Evolutionary conservation across 2,329 filamentous ascomycete species (phyloP), one percentile per base, ranked within the genome.

Genomic region (Ilyonectria destructans): DNA sequence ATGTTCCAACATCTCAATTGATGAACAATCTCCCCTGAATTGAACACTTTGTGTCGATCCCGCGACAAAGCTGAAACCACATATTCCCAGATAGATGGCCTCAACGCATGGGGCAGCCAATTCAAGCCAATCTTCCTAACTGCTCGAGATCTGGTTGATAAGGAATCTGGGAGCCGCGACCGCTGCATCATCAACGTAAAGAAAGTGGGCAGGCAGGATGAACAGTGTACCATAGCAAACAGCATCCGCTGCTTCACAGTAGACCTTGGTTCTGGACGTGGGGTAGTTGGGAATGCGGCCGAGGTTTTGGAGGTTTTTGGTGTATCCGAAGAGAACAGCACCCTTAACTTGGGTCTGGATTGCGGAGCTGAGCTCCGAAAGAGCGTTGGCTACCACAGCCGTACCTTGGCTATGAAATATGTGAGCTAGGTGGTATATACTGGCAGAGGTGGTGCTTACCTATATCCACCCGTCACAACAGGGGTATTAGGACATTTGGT

Each of bases 401-500:
- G 82, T 80, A 33, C 84, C 85, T 73, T 86, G 79, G 54, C 80
- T 80, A 65, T 80, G 26, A 80, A 6, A 77, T 84, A 83, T 2
- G 82, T 81, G 1, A 85, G 77, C 31, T 85, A 79, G 46, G 79
- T 76, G 1, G 82, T 77, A n/a, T 26, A 5, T 17, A 23, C 6
- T 10, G 12, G 19, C 10, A 17, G 10, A 4, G 2, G 19, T 21
- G 19, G 5, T 10, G 46, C 60, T 19, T 33, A 56, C 60, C 80
- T 80, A 67, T 81, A 81, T 7, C 79, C 85, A 49, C 81, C 84
- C 2, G 83, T 81, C 1, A 85, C 77, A 29, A 86, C 80, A 46
- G 80, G 77, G 0, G 84, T 77, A 21, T 81, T 73, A 9, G 84
- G 84, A 61, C 85, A 87, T 69, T 84, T 84, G 10, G 74, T 73